phyloP scores from a whole-genome alignment of 108 stramenopile genomes.

The Skeletonema tropicum region DNA sequence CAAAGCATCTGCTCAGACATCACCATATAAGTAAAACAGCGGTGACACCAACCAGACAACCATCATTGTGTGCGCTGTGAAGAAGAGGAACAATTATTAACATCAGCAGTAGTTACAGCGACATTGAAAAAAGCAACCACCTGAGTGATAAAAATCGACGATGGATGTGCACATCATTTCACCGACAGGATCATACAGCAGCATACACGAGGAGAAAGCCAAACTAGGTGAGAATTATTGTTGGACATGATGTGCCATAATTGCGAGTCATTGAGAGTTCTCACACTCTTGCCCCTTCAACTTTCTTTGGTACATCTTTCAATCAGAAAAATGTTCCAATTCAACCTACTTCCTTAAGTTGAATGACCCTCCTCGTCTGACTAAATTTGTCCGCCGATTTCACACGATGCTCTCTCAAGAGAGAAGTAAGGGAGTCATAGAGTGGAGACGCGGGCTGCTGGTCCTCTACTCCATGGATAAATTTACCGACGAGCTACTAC shows the following conservation, averaged over 20 bases:
- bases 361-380: constrained; percentile 49
- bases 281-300: not conserved
- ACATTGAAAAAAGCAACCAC: not conserved
- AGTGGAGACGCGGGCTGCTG: constrained; percentile 86
- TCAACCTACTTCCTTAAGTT: constrained; percentile 8
- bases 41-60: too few relatives aligned
- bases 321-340: constrained; percentile 1
- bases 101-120: not conserved
- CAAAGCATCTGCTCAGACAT: not conserved
- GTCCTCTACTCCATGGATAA: constrained; percentile 84
- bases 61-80: too few relatives aligned
- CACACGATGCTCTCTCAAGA: constrained; percentile 81
- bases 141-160: not conserved
- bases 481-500: constrained; percentile 86
- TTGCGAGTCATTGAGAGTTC: not conserved
- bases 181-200: not conserved
- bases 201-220: constrained; percentile 1
- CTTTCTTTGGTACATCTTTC: not conserved
- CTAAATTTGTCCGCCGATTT: constrained; percentile 86
- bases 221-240: not conserved
- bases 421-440: constrained; percentile 70
- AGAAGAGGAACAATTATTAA: constrained; percentile 2
- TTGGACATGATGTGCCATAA: not conserved
- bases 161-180: not conserved
- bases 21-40: too few relatives aligned